These are phyloP conservation scores for Rhizopus stolonifer DNA, from an alignment of 371 early-diverging fungal species.

Conservation along the genomic window DNA sequence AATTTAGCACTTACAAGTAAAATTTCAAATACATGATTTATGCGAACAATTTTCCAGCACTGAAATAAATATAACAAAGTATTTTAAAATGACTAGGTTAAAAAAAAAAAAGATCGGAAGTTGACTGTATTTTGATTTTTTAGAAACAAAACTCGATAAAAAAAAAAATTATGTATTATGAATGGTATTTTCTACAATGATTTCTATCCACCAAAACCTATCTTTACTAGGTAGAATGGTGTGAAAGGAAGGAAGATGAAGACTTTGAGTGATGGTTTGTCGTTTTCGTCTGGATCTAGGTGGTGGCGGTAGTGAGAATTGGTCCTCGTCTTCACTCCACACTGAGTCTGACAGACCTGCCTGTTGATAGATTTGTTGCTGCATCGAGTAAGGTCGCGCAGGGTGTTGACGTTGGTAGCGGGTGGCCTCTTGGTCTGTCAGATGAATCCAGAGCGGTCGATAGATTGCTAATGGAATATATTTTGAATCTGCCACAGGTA, in stretches of 20 bases:
- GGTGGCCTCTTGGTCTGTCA: conserved; percentile 33
- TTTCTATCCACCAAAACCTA: conserved; percentile 38
- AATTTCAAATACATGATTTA: too few relatives aligned
- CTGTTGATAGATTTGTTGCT: conserved; percentile 25
- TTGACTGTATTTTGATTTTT: too few relatives aligned
- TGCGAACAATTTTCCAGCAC: too few relatives aligned
- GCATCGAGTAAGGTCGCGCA: conserved; percentile 12
- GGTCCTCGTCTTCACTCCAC: not conserved
- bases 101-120: too few relatives aligned
- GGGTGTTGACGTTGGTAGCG: conserved; percentile 13
- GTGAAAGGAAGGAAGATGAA: conserved; percentile 3
- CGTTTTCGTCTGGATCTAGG: conserved; percentile 29
- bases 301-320: conserved; percentile 26
- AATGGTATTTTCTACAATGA: conserved; percentile 29
- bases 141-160: too few relatives aligned
- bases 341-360: not conserved
- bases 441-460: conserved; percentile 21
- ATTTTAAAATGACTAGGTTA: too few relatives aligned
- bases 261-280: conserved; percentile 3
- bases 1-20: too few relatives aligned
- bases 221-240: conserved; percentile 31
- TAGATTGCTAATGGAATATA: conserved; percentile 36
- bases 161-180: conserved; percentile 8
- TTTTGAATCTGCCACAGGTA: conserved; percentile 29
- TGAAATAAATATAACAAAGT: too few relatives aligned